Conservation (phyloP, 306 rosid genomes). For the Neltuma alba region DNA sequence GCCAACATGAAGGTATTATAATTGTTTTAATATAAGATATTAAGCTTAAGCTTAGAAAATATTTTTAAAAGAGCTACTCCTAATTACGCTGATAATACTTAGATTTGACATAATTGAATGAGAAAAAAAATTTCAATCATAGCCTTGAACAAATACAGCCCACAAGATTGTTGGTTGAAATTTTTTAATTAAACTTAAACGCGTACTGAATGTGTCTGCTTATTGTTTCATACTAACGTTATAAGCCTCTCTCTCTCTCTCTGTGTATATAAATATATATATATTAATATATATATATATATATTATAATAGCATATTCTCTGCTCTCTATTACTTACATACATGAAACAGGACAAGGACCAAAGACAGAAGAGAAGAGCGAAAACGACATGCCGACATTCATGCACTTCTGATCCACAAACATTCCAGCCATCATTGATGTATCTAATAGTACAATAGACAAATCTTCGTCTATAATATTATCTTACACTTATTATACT, state of each 20-base stretch:
- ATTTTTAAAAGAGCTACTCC: too few relatives aligned
- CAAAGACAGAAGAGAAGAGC: background rate
- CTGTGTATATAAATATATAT: too few relatives aligned
- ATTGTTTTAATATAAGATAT: too few relatives aligned
- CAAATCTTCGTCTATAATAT: background rate
- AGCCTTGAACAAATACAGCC: background rate
- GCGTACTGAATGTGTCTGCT: background rate
- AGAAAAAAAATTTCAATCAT: background rate
- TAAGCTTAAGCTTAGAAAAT: too few relatives aligned
- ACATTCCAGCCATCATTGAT: background rate
- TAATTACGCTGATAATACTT: too few relatives aligned
- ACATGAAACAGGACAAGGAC: background rate
- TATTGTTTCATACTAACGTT: background rate
- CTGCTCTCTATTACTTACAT: background rate
- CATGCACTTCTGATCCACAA: background rate
- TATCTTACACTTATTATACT: background rate
- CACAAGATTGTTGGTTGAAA: background rate
- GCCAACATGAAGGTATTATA: too few relatives aligned
- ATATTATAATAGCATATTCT: too few relatives aligned
- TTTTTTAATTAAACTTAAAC: background rate
- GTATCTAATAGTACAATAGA: background rate
- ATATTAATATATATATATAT: too few relatives aligned
- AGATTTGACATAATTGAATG: background rate
- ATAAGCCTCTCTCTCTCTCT: background rate
- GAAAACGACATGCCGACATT: background rate